Conservation (phyloP, 1,284 basidiomycete species). For the Schizophyllum commune region DNA sequence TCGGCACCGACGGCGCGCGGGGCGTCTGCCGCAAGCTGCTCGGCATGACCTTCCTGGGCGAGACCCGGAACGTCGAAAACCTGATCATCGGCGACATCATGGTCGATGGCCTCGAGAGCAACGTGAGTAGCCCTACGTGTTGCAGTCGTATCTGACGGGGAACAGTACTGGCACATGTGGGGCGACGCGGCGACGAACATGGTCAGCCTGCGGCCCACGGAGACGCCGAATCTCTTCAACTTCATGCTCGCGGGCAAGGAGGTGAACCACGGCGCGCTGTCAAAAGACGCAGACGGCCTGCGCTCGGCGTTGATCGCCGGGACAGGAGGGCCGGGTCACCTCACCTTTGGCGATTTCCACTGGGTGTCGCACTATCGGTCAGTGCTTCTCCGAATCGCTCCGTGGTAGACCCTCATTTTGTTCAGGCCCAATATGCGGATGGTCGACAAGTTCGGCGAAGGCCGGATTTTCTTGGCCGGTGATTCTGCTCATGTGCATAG, state of each 20-base stretch:
- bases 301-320: background rate
- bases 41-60: conserved; percentile 29
- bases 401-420: background rate
- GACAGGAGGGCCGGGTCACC: background rate
- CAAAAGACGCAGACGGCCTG: conserved; percentile 4
- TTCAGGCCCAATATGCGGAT: conserved; percentile 13
- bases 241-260: conserved; percentile 12
- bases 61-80: conserved; percentile 21
- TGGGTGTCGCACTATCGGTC: conserved; percentile 11
- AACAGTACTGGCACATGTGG: conserved; percentile 15
- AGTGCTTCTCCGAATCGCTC: background rate
- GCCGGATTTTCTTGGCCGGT: conserved; percentile 14
- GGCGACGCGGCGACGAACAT: conserved; percentile 7
- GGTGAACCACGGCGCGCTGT: conserved; percentile 11
- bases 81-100: conserved; percentile 28
- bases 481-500: conserved; percentile 22
- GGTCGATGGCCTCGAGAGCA: conserved; percentile 21
- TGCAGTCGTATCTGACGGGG: background rate
- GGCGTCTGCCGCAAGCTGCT: conserved; percentile 27
- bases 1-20: conserved; percentile 31
- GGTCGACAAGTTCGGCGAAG: conserved; percentile 13
- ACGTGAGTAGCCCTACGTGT: conserved; percentile 15
- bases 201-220: conserved; percentile 12
- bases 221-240: conserved; percentile 16
- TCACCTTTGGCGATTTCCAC: conserved; percentile 6